phyloP scores from a whole-genome alignment of 2,329 filamentous ascomycete species.

The Aspergillus calidoustus region DNA sequence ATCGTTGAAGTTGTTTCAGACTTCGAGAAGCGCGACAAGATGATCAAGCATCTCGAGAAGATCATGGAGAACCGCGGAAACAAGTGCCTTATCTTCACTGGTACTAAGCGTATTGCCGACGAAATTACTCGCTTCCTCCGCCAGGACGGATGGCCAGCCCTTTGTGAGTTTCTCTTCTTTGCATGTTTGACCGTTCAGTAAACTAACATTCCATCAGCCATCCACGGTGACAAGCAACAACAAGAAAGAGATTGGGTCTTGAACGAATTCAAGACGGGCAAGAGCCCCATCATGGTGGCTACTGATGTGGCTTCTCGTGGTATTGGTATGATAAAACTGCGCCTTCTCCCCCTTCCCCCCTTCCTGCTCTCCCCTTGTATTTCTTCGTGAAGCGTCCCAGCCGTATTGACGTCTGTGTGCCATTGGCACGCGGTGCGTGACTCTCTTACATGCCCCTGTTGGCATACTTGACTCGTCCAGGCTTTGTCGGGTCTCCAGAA shows the following conservation, averaged over 20 bases:
- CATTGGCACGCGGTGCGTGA: slow-evolving; percentile 75
- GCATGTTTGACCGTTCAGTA: slow-evolving; percentile 27
- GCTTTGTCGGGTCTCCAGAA: slow-evolving; percentile 73
- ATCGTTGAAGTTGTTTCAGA: slow-evolving; percentile 95
- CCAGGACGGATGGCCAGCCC: slow-evolving; percentile 95
- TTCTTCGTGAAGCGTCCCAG: slow-evolving; percentile 45
- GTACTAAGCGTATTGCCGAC: slow-evolving; percentile 87
- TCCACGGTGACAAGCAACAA: slow-evolving; percentile 99
- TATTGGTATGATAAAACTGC: slow-evolving; percentile 93
- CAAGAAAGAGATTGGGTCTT: slow-evolving; percentile 99
- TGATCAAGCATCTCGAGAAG: slow-evolving; percentile 97
- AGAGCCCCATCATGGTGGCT: slow-evolving; percentile 99
- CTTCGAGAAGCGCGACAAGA: slow-evolving; percentile 95
- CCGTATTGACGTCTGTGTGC: slow-evolving; percentile 62
- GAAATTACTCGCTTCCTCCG: slow-evolving; percentile 97
- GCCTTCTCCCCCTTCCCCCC: slow-evolving; percentile 48
- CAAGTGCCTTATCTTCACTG: slow-evolving; percentile 93
- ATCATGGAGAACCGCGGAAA: slow-evolving; percentile 96
- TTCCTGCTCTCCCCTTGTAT: slow-evolving; percentile 33
- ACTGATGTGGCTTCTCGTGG: slow-evolving; percentile 99
- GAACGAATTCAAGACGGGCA: slow-evolving; percentile 99
- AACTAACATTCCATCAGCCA: slow-evolving; percentile 65
- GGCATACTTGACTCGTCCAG: slow-evolving; percentile 90
- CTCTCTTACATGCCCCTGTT: slow-evolving; percentile 82
- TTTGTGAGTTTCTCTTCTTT: slow-evolving; percentile 67